Conservation (phyloP, 371 early-diverging fungal species). For the Amoeboaphelidium occidentale region DNA sequence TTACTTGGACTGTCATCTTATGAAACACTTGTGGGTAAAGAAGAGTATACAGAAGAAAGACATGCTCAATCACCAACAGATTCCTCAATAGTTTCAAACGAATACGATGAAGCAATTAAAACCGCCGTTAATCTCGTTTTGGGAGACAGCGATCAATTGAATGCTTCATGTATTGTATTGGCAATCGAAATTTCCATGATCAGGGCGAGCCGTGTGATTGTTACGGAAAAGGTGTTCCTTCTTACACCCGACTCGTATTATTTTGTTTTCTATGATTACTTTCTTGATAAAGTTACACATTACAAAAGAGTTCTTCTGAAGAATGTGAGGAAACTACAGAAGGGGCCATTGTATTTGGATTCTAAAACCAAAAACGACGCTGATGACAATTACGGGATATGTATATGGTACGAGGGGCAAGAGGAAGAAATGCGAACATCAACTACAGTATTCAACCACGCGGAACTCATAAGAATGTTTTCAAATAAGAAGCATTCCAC, state of each 20-base stretch:
- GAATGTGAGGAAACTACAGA: neutral
- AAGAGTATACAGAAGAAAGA: neutral
- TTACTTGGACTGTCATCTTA: neutral
- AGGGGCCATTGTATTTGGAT: too few relatives aligned
- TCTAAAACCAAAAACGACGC: too few relatives aligned
- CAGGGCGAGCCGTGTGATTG: neutral
- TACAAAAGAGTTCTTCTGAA: neutral
- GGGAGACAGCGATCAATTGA: neutral
- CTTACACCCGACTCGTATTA: neutral
- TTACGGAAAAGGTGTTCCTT: too few relatives aligned
- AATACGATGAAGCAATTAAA: neutral
- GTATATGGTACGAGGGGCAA: too few relatives aligned
- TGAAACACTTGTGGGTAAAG: neutral
- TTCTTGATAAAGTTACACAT: neutral
- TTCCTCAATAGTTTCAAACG: neutral
- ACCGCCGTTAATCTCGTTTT: neutral
- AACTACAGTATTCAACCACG: too few relatives aligned
- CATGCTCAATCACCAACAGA: neutral
- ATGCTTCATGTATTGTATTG: neutral
- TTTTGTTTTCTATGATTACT: neutral
- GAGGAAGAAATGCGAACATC: too few relatives aligned
- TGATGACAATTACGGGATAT: too few relatives aligned
- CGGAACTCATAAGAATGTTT: too few relatives aligned
- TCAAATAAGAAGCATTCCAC: too few relatives aligned
- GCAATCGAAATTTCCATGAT: neutral